Percentiles rank a stretch among this genome's conserved stretches.
These are phyloP conservation scores for Phytopythium vexans DNA, from an alignment of 352 stramenopile genomes.

Conservation along the genomic window DNA sequence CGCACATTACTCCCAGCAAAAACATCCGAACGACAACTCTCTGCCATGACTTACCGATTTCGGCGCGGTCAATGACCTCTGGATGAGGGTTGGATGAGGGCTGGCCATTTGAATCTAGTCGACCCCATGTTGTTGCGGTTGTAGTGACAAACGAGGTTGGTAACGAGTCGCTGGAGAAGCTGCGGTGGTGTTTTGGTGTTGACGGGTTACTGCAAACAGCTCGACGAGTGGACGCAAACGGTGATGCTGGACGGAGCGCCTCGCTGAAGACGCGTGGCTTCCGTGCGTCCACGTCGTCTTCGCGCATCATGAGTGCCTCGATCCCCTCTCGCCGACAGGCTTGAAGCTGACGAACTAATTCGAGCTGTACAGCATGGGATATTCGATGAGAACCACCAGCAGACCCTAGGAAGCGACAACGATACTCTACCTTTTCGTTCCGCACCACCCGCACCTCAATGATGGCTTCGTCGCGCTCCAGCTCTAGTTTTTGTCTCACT, in stretches of 20 bases:
- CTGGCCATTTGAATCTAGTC: neutral
- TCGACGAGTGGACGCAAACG: neutral
- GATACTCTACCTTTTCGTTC: slow-evolving; percentile 31
- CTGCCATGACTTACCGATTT: slow-evolving; percentile 16
- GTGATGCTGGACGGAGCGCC: slow-evolving; percentile 12
- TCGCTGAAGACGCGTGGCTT: slow-evolving; percentile 47
- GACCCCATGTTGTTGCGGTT: neutral
- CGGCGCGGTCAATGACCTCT: slow-evolving; percentile 11
- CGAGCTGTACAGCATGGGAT: slow-evolving; percentile 14
- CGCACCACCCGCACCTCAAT: slow-evolving; percentile 36
- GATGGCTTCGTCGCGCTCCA: slow-evolving; percentile 52
- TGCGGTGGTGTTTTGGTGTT: too few relatives aligned
- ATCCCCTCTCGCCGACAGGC: slow-evolving; percentile 36
- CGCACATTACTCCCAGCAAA: neutral
- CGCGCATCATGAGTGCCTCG: slow-evolving; percentile 57
- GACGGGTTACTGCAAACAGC: neutral
- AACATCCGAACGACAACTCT: neutral
- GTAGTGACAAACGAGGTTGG: neutral
- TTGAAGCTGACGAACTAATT: slow-evolving; percentile 32
- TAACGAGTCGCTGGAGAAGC: too few relatives aligned
- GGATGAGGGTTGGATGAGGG: slow-evolving; percentile 1
- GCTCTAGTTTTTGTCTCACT: slow-evolving; percentile 42
- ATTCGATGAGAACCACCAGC: neutral
- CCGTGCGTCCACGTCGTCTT: slow-evolving; percentile 63
- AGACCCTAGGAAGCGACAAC: neutral